Percentiles rank a stretch among this genome's conserved stretches.
Evolutionary conservation across 2,329 filamentous ascomycete species (phyloP).

Genomic region (Phaeophleospora eucalypticola): DNA sequence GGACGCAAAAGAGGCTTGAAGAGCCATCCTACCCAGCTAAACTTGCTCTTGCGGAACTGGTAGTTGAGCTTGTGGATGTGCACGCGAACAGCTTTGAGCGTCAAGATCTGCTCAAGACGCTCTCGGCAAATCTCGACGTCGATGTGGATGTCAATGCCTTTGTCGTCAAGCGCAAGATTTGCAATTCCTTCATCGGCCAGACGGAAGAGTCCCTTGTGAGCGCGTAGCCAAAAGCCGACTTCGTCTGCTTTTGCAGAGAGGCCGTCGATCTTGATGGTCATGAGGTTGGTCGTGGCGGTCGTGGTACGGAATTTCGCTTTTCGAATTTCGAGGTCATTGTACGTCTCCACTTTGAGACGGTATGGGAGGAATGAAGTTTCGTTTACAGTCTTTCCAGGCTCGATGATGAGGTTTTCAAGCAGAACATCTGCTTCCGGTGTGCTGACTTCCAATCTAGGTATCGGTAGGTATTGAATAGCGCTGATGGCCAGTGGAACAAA

Average conservation of each 20-base stretch:
- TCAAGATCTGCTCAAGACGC: slow-evolving; percentile 73
- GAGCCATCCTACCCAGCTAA: slow-evolving; percentile 74
- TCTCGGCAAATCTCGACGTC: slow-evolving; percentile 80
- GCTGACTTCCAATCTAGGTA: slow-evolving; percentile 83
- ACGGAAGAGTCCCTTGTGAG: slow-evolving; percentile 70
- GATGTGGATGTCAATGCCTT: slow-evolving; percentile 79
- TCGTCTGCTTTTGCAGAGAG: slow-evolving; percentile 81
- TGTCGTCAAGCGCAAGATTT: slow-evolving; percentile 78
- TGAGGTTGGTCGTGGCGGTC: slow-evolving; percentile 60
- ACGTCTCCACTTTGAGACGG: slow-evolving; percentile 72
- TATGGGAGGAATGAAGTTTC: slow-evolving; percentile 85
- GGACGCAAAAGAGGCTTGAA: slow-evolving; percentile 80
- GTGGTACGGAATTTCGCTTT: slow-evolving; percentile 71
- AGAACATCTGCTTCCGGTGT: slow-evolving; percentile 79
- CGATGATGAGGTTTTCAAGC: slow-evolving; percentile 83
- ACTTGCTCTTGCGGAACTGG: slow-evolving; percentile 67
- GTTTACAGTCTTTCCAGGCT: slow-evolving; percentile 81
- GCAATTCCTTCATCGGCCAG: slow-evolving; percentile 80
- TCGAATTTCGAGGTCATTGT: slow-evolving; percentile 80
- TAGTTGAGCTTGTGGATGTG: slow-evolving; percentile 85
- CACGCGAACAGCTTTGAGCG: slow-evolving; percentile 70
- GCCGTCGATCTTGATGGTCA: slow-evolving; percentile 76
- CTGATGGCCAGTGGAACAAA: slow-evolving; percentile 76
- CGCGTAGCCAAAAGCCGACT: slow-evolving; percentile 81
- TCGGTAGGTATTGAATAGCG: slow-evolving; percentile 79